Evolutionary conservation across 768 basidiomycete genomes (phyloP).

Genomic region (Saitozyma sp.): DNA sequence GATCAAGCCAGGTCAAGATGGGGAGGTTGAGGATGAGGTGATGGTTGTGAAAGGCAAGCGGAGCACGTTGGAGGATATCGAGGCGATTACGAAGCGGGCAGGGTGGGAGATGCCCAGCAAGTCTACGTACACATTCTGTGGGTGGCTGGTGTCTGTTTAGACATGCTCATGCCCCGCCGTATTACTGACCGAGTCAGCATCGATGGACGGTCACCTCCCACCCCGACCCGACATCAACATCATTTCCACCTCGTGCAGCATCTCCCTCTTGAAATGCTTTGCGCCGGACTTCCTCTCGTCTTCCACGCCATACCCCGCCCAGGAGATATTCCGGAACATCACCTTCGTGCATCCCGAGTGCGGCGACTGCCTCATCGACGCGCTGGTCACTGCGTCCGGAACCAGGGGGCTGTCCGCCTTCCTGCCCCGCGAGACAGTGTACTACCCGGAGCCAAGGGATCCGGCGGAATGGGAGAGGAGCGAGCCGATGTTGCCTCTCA

Average conservation of each 20-base stretch:
- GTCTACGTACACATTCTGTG: constrained; percentile 16
- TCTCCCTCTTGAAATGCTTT: constrained; percentile 29
- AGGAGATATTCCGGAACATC: constrained; percentile 42
- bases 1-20: background rate
- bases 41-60: constrained; percentile 9
- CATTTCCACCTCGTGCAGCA: constrained; percentile 15
- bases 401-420: constrained; percentile 40
- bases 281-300: constrained; percentile 25
- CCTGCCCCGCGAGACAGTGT: constrained; percentile 29
- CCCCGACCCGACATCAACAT: constrained; percentile 11
- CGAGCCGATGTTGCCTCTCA: constrained; percentile 48
- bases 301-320: constrained; percentile 14
- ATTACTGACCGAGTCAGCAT: constrained; percentile 26
- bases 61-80: constrained; percentile 30
- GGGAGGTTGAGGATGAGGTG: constrained; percentile 10
- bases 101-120: constrained; percentile 33
- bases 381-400: constrained; percentile 41
- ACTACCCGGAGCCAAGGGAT: constrained; percentile 5
- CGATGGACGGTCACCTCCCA: constrained; percentile 48
- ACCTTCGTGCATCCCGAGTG: constrained; percentile 44
- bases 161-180: background rate
- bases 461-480: constrained; percentile 19
- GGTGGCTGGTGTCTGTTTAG: background rate
- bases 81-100: constrained; percentile 13
- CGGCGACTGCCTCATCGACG: constrained; percentile 49